Evolutionary conservation across 371 early-diverging fungal genomes (phyloP).

Genomic region (Mortierella sp.): DNA sequence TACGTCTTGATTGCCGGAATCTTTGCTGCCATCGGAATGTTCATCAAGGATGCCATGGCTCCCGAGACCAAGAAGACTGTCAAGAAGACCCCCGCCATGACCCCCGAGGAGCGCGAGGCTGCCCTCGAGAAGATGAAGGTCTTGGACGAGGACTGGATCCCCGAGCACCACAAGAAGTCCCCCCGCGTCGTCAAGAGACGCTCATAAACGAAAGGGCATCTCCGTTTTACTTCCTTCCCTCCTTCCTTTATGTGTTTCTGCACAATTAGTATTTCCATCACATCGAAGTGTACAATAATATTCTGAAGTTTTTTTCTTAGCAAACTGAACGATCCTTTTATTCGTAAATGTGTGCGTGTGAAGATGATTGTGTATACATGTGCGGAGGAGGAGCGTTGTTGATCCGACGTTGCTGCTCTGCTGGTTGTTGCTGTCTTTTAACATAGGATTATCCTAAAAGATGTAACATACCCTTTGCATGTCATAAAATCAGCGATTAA

Average conservation of each 20-base stretch:
- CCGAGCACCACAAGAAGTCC: constrained; percentile 60
- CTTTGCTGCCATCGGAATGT: constrained; percentile 46
- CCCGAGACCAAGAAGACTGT: constrained; percentile 46
- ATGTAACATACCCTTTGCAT: too few species aligned
- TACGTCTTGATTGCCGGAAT: constrained; percentile 53
- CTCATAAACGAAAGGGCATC: background rate
- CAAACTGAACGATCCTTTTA: background rate
- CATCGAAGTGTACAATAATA: constrained; percentile 18
- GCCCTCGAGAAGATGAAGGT: constrained; percentile 54
- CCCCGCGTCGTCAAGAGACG: constrained; percentile 55
- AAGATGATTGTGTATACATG: too few species aligned
- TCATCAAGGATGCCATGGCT: constrained; percentile 48
- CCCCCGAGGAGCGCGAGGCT: constrained; percentile 56
- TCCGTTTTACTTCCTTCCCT: background rate
- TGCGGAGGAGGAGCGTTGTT: too few species aligned
- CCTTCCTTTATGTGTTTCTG: background rate
- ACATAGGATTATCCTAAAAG: too few species aligned
- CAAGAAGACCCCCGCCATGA: constrained; percentile 55
- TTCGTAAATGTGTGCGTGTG: background rate
- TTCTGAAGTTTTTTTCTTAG: background rate
- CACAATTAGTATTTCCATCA: constrained; percentile 8
- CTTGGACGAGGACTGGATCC: constrained; percentile 59
- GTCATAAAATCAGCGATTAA: too few species aligned
- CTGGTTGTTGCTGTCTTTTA: too few species aligned
- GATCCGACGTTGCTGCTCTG: too few species aligned